phyloP scores from a whole-genome alignment of 805 yeast species.

The Kockiozyma suomiensis region DNA sequence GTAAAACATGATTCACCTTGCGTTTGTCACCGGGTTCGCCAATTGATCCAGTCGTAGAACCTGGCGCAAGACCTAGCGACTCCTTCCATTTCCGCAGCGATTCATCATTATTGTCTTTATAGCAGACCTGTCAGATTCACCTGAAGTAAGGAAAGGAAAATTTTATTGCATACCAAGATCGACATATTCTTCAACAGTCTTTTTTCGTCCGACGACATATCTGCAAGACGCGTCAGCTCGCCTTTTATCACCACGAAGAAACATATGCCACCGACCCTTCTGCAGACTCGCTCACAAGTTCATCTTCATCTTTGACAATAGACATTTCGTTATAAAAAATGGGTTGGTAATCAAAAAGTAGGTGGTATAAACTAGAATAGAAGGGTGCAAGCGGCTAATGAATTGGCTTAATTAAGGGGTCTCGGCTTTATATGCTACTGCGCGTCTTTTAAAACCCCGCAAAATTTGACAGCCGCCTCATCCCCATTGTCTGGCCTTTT shows the following conservation, averaged over 20 bases:
- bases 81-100: constrained; percentile 90
- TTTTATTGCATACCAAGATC: constrained; percentile 52
- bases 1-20: constrained; percentile 15
- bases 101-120: constrained; percentile 90
- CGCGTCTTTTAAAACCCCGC: background rate
- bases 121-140: no score
- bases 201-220: constrained; percentile 65
- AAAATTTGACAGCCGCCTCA: no score
- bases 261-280: constrained; percentile 19
- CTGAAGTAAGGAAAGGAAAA: no score
- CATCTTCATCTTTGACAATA: constrained; percentile 16
- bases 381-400: no score
- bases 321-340: background rate
- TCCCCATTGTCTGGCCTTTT: background rate
- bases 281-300: constrained; percentile 18
- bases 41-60: constrained; percentile 48
- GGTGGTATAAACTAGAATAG: no score
- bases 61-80: constrained; percentile 65
- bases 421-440: background rate
- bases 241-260: background rate
- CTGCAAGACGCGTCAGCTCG: constrained; percentile 4
- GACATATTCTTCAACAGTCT: constrained; percentile 80
- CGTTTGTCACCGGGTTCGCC: constrained; percentile 68
- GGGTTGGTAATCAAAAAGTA: background rate
- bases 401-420: background rate